A percentile compares a stretch with the other conserved stretches of the same genome.
These are phyloP conservation scores for Lactarius evosmus DNA, from an alignment of 768 basidiomycete species.

Conservation along the genomic window DNA sequence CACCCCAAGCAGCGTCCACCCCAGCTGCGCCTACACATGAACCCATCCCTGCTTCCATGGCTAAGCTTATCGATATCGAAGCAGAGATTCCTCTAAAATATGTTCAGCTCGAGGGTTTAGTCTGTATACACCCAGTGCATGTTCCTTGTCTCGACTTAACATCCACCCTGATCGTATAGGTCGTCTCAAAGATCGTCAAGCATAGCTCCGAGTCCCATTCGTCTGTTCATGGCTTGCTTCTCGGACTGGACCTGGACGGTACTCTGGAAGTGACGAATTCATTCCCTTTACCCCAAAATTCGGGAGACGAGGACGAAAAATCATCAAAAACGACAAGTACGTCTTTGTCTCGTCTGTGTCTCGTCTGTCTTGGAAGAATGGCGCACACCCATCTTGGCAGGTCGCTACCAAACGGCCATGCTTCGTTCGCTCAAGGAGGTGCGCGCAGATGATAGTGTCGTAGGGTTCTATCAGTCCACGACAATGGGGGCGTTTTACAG, in stretches of 20 bases:
- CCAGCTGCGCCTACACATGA: slow-evolving; percentile 72
- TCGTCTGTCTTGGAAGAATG: slow-evolving; percentile 5
- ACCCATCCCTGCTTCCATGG: slow-evolving; percentile 88
- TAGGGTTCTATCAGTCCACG: slow-evolving; percentile 93
- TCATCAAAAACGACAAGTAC: slow-evolving; percentile 70
- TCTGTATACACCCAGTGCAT: slow-evolving; percentile 38
- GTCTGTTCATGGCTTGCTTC: slow-evolving; percentile 78
- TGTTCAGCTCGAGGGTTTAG: slow-evolving; percentile 86
- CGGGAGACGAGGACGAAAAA: slow-evolving; percentile 77
- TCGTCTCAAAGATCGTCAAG: slow-evolving; percentile 90
- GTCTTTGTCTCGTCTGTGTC: slow-evolving; percentile 31
- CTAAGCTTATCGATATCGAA: slow-evolving; percentile 91
- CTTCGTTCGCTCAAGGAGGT: slow-evolving; percentile 87
- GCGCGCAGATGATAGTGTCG: slow-evolving; percentile 84
- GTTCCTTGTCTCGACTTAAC: slow-evolving; percentile 6
- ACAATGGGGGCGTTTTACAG: slow-evolving; percentile 83
- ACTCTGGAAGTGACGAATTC: slow-evolving; percentile 88
- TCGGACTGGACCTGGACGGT: slow-evolving; percentile 92
- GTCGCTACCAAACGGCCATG: slow-evolving; percentile 82
- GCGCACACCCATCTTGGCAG: slow-evolving; percentile 36
- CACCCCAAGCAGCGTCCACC: slow-evolving; percentile 55
- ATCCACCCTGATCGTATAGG: slow-evolving; percentile 44
- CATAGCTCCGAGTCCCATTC: slow-evolving; percentile 78
- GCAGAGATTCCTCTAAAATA: slow-evolving; percentile 75
- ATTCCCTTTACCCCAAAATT: slow-evolving; percentile 75